Evolutionary conservation across 2,329 filamentous ascomycete species (phyloP).

Genomic region (Fusarium fujikuroi): DNA sequence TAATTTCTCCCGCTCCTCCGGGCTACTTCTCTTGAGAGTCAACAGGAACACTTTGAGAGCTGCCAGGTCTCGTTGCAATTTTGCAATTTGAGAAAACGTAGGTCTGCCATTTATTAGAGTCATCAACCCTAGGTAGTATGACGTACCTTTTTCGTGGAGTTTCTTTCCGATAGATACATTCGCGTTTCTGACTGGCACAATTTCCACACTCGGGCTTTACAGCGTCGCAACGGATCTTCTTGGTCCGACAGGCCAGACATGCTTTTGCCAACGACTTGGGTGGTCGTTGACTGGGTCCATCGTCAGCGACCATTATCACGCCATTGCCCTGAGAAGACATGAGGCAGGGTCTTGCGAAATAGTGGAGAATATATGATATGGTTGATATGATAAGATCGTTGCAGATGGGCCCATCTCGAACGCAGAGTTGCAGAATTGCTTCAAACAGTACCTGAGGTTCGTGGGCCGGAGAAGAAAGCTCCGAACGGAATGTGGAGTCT

Average conservation of each 20-base stretch:
- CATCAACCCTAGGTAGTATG: accelerated
- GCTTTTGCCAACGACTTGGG: slow-evolving; percentile 14
- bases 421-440: not conserved
- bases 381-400: not conserved
- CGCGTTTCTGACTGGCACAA: not conserved
- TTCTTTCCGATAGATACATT: slow-evolving; percentile 1
- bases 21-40: not conserved
- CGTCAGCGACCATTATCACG: not conserved
- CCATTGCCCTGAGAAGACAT: not conserved
- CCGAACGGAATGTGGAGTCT: not conserved
- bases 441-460: not conserved
- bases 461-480: not conserved
- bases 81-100: slow-evolving; percentile 14
- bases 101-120: not conserved
- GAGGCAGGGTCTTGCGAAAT: not conserved
- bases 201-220: not conserved
- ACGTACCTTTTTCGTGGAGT: slow-evolving; percentile 3
- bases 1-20: not conserved
- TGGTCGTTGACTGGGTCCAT: not conserved
- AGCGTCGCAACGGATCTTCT: slow-evolving; percentile 14
- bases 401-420: not conserved
- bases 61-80: not conserved
- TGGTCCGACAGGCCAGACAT: slow-evolving; percentile 5
- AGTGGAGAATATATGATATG: not conserved
- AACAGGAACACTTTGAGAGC: not conserved